Percentiles rank a stretch among this genome's conserved stretches.
phyloP scores from a whole-genome alignment of 83 land plant species.

The Diphasiastrum complanatum region DNA sequence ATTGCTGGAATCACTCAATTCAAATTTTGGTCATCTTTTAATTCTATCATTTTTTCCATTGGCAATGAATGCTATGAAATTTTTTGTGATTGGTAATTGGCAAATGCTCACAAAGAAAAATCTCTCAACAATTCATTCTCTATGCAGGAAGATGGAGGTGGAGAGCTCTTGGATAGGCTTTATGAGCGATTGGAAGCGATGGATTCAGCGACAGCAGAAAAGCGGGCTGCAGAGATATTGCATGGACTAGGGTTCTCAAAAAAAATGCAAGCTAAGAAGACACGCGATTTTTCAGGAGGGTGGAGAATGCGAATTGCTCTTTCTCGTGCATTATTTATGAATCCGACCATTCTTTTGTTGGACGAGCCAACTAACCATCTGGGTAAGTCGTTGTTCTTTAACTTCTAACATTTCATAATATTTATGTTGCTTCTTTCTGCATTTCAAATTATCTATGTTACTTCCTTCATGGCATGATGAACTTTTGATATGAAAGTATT shows the following conservation, averaged over 20 bases:
- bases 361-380: conserved; percentile 98
- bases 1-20: too few relatives aligned
- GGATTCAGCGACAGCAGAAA: conserved; percentile 95
- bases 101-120: too few relatives aligned
- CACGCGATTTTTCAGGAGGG: conserved; percentile 92
- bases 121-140: too few relatives aligned
- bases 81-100: too few relatives aligned
- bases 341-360: conserved; percentile 79
- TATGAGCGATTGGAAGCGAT: conserved; percentile 86
- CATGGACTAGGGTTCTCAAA: conserved; percentile 86
- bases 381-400: conserved; percentile 54
- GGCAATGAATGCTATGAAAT: too few relatives aligned
- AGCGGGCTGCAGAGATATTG: conserved; percentile 92
- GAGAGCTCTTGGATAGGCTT: conserved; percentile 65
- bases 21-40: too few relatives aligned
- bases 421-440: too few relatives aligned
- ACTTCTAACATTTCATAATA: too few relatives aligned
- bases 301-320: conserved; percentile 96
- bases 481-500: too few relatives aligned
- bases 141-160: conserved; percentile 88
- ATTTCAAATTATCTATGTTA: too few relatives aligned
- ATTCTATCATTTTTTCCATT: too few relatives aligned
- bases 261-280: conserved; percentile 78
- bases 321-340: conserved; percentile 86
- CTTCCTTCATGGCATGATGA: too few relatives aligned